Conservation (phyloP, 169 alveolate genomes). For the Plasmodium gallinaceum region DNA sequence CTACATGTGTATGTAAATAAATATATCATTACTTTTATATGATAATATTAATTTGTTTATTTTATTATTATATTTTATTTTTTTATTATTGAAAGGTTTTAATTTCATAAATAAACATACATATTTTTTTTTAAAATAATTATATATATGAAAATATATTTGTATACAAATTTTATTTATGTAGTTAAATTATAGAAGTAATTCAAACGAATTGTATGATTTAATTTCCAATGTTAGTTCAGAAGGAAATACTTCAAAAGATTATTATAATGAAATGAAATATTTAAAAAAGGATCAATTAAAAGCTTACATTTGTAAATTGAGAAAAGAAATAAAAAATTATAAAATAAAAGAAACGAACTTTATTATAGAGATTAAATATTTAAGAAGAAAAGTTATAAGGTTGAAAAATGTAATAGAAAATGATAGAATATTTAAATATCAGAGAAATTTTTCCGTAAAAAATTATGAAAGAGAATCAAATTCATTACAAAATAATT, state of each 20-base stretch:
- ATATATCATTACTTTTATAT: no score
- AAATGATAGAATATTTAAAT: constrained; percentile 34
- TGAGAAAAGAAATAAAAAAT: constrained; percentile 47
- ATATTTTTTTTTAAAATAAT: background rate
- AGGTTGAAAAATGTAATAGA: constrained; percentile 47
- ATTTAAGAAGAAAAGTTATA: constrained; percentile 56
- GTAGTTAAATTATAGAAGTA: constrained; percentile 1
- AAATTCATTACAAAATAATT: constrained; percentile 4
- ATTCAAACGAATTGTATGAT: background rate
- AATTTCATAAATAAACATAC: no score
- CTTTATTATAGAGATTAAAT: constrained; percentile 42
- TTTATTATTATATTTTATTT: no score
- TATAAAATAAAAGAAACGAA: constrained; percentile 53
- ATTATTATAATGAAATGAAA: constrained; percentile 46
- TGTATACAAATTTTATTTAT: background rate
- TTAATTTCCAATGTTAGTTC: background rate
- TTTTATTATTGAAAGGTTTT: no score
- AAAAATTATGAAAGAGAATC: background rate
- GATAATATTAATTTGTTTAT: no score
- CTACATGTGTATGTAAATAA: no score
- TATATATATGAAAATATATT: background rate
- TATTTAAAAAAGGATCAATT: constrained; percentile 62
- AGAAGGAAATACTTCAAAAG: constrained; percentile 8
- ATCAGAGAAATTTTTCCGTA: background rate
- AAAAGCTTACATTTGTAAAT: constrained; percentile 68